phyloP scores from a whole-genome alignment of 768 basidiomycete species.

The Lentinula detonsa region DNA sequence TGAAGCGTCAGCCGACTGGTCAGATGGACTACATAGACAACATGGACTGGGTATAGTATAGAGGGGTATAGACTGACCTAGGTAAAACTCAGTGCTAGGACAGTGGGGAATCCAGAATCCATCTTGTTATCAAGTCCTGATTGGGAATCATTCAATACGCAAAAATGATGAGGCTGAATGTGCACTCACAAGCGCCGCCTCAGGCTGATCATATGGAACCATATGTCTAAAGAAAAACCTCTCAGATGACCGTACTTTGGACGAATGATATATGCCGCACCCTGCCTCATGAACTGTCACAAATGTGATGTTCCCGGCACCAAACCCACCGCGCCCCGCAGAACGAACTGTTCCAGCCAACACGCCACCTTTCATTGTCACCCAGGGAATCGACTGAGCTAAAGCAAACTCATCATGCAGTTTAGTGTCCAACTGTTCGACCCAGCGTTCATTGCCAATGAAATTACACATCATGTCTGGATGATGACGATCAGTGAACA shows the following conservation, averaged over 20 bases:
- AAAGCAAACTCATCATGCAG: constrained; percentile 57
- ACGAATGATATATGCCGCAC: constrained; percentile 30
- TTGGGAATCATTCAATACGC: neutral
- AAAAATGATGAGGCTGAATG: neutral
- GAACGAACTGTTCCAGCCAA: constrained; percentile 63
- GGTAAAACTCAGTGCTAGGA: neutral
- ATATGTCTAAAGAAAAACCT: constrained; percentile 52
- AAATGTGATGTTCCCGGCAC: constrained; percentile 83
- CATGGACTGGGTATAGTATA: neutral
- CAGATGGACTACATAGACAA: neutral
- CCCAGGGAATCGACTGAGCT: constrained; percentile 49
- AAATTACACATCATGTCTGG: constrained; percentile 87
- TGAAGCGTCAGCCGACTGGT: neutral
- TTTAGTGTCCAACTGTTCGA: constrained; percentile 52
- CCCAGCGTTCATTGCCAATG: constrained; percentile 77
- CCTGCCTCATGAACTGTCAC: constrained; percentile 77
- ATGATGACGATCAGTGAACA: neutral
- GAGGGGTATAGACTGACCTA: neutral
- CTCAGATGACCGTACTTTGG: neutral
- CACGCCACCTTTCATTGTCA: constrained; percentile 43
- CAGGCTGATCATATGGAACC: constrained; percentile 89
- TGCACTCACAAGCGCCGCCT: constrained; percentile 65
- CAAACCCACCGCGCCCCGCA: constrained; percentile 56
- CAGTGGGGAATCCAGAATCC: constrained; percentile 46
- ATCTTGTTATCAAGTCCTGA: constrained; percentile 56